Base-by-base conservation (phyloP, 2,329 filamentous ascomycete genomes). In the Microdochium nivale region DNA sequence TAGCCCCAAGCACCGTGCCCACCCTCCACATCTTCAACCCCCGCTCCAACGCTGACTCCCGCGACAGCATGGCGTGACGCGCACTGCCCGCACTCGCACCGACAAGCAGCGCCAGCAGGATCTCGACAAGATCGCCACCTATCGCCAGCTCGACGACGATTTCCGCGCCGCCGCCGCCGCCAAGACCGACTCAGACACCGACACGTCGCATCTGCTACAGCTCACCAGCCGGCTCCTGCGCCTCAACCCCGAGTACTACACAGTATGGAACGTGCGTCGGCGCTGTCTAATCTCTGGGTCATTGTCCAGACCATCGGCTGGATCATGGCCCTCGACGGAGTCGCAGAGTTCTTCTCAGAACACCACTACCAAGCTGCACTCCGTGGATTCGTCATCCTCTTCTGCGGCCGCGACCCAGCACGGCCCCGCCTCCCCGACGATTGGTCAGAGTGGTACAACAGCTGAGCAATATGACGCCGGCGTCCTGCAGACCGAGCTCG, bases 181-280 rank as follows among this genome's bases (percentile, higher is more conserved):
- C 21, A 49, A 49, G 51, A 53, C 48, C 50, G 33, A 25, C 47
- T 47, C 49, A 54, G 70, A 78, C 58, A 78, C 75, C 65, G 76
- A 75, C 43, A 59, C 72, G 51, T 74, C 81, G 52, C 27, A 30
- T 5, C 79, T 83, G 40, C 80, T 91, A 60, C 71, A 79, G 19
- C 78, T 87, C 51, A 87, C 86, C 32, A 84, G 86, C n/a, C 83
- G 81, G 58, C 79, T 94, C 46, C 77, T 92, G 51, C 79, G 78
- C 47, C 79, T 85, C 61, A 95, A 95, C 67, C 89, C 89, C 25
- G 89, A 95, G 69, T 91, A 91, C 74, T 94, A 94, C 72, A 92
- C 89, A 52, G 79, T 90, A 78, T 95, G 89, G 89, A 95, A 95
- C 76, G 80, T 86, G 72, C 86, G 94, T 65, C 86, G 94, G 61